These are phyloP conservation scores for Sporothrix dimorphospora DNA, from an alignment of 2,329 filamentous ascomycete genomes.

Conservation along the genomic window DNA sequence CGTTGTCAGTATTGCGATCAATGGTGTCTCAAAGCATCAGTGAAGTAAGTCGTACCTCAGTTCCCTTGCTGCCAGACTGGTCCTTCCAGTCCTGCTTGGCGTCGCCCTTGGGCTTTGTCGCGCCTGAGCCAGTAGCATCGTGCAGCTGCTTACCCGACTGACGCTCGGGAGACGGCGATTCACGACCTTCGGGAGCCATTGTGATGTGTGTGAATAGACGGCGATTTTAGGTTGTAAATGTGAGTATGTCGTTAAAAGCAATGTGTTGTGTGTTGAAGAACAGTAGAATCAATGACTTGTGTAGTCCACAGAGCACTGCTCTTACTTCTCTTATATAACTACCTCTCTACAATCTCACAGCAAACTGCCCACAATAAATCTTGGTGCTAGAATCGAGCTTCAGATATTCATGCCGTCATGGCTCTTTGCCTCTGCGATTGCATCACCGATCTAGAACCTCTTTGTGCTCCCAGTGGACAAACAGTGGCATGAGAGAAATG, in stretches of 20 bases:
- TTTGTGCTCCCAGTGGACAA: background rate
- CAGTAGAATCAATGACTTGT: background rate
- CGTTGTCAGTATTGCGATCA: background rate
- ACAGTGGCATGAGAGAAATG: background rate
- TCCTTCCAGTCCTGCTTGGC: conserved; percentile 48
- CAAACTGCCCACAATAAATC: conserved; percentile 14
- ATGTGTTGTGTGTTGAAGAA: background rate
- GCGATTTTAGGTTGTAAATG: background rate
- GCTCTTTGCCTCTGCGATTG: conserved; percentile 8
- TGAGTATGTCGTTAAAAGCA: too few species aligned
- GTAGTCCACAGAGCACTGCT: background rate
- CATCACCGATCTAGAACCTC: conserved; percentile 17
- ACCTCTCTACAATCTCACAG: background rate
- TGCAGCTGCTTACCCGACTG: conserved; percentile 68
- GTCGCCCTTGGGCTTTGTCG: conserved; percentile 56
- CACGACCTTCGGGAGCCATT: conserved; percentile 71
- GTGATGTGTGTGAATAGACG: conserved; percentile 38
- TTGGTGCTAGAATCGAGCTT: background rate
- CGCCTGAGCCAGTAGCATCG: conserved; percentile 59
- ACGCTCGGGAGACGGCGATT: conserved; percentile 75
- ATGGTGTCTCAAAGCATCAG: background rate
- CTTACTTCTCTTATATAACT: background rate
- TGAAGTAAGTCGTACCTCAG: conserved; percentile 32
- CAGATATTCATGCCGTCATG: conserved; percentile 25
- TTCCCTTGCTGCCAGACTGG: conserved; percentile 20